Conservation (phyloP, 345 rosid genomes). For the Aquilaria malaccensis region DNA sequence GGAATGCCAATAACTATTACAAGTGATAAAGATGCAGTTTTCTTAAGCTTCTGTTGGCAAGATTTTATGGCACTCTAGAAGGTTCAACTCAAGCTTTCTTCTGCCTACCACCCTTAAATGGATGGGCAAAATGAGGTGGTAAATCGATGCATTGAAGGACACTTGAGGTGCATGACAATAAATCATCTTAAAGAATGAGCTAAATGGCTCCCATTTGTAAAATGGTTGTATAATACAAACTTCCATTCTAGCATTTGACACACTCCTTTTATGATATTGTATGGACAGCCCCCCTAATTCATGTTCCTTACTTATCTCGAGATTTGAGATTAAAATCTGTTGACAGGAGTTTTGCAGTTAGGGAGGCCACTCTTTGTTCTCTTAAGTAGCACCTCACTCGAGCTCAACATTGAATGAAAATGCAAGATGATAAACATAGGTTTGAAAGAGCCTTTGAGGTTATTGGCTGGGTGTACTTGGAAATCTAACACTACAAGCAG, state of each 20-base stretch:
- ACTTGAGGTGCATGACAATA: background rate
- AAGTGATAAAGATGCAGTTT: too few species aligned
- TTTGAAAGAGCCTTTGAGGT: background rate
- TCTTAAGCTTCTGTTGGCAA: too few species aligned
- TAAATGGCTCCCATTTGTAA: background rate
- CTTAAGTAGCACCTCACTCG: background rate
- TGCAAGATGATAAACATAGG: background rate
- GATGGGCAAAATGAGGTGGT: too few species aligned
- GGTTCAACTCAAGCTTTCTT: too few species aligned
- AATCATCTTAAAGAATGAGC: background rate
- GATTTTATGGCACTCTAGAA: too few species aligned
- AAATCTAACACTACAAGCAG: background rate
- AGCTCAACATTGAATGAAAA: background rate
- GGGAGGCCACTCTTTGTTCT: background rate
- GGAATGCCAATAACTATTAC: too few species aligned
- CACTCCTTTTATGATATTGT: background rate
- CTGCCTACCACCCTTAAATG: too few species aligned
- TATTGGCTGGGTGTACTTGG: background rate
- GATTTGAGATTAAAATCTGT: background rate
- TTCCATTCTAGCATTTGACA: background rate
- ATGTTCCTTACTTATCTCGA: background rate
- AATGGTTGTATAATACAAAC: background rate
- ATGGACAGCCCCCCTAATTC: background rate
- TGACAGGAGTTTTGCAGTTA: background rate
- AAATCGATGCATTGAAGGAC: too few species aligned